Conservation (phyloP, 1,139 yeast species). For the Geotrichum restrictum region DNA sequence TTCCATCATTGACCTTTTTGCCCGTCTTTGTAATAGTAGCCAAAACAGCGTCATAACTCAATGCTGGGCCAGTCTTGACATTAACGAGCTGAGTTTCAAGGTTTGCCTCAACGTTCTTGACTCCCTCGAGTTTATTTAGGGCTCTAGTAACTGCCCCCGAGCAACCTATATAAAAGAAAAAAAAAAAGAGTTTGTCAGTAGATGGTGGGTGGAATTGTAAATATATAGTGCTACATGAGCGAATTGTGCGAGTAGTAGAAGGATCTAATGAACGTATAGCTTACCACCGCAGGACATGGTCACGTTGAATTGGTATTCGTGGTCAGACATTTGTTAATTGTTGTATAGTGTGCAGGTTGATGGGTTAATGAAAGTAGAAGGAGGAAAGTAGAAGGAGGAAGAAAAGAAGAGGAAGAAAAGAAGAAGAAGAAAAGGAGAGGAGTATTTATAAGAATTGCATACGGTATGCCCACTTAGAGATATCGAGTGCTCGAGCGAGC, state of each 20-base stretch:
- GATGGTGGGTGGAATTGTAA: too few relatives aligned
- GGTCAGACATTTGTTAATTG: constrained; percentile 41
- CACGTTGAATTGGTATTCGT: constrained; percentile 72
- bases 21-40: constrained; percentile 87
- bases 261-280: constrained; percentile 26
- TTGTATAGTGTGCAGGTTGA: too few relatives aligned
- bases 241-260: neutral
- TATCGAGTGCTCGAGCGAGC: too few relatives aligned
- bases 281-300: constrained; percentile 70
- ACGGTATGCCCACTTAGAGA: too few relatives aligned
- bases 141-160: constrained; percentile 83
- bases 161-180: constrained; percentile 56
- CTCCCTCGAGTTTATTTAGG: constrained; percentile 68
- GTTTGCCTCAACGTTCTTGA: constrained; percentile 62
- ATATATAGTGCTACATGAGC: too few relatives aligned
- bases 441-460: too few relatives aligned
- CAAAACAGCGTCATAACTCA: constrained; percentile 71
- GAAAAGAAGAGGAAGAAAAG: too few relatives aligned
- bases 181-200: too few relatives aligned
- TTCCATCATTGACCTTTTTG: constrained; percentile 70
- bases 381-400: too few relatives aligned
- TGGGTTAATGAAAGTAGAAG: too few relatives aligned
- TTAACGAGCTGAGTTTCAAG: constrained; percentile 79
- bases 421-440: too few relatives aligned
- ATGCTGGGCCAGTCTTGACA: constrained; percentile 54